These are phyloP conservation scores for Cichorium intybus DNA, from an alignment of 140 eudicot genomes.

Conservation along the genomic window DNA sequence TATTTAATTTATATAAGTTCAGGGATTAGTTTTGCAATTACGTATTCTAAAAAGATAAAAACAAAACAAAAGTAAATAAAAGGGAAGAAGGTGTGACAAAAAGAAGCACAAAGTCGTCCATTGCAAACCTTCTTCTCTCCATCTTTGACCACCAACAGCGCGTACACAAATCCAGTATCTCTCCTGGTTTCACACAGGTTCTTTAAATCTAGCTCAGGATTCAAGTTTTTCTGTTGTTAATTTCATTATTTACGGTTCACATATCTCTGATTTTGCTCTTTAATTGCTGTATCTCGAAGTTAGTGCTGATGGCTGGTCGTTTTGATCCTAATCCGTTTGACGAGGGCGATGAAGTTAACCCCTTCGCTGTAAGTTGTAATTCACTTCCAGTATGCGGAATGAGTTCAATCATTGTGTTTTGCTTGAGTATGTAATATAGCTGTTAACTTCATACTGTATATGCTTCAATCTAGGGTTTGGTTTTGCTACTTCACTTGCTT, in stretches of 20 bases:
- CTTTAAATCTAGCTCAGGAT: slow-evolving; percentile 10
- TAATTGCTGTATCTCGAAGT: slow-evolving; percentile 7
- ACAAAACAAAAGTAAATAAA: background rate
- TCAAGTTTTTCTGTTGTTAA: background rate
- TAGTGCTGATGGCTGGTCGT: slow-evolving; percentile 34
- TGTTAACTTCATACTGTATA: background rate
- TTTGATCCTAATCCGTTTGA: slow-evolving; percentile 72
- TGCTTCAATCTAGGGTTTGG: slow-evolving; percentile 23
- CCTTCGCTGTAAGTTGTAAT: slow-evolving; percentile 59
- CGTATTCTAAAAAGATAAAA: background rate
- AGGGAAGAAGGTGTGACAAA: slow-evolving; percentile 20
- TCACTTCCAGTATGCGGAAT: background rate
- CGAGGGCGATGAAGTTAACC: slow-evolving; percentile 81
- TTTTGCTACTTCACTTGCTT: background rate
- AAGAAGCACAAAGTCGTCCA: slow-evolving; percentile 22
- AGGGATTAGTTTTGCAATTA: slow-evolving; percentile 11
- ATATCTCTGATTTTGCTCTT: background rate
- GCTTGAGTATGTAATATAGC: background rate
- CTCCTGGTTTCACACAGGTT: slow-evolving; percentile 22
- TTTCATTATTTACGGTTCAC: background rate
- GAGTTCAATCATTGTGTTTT: background rate
- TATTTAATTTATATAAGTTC: background rate
- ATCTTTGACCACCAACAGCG: slow-evolving; percentile 32
- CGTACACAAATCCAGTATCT: slow-evolving; percentile 4
- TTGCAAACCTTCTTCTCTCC: slow-evolving; percentile 26